Conservation (phyloP, 1,284 basidiomycete genomes). For the Boletus semigastroideus region DNA sequence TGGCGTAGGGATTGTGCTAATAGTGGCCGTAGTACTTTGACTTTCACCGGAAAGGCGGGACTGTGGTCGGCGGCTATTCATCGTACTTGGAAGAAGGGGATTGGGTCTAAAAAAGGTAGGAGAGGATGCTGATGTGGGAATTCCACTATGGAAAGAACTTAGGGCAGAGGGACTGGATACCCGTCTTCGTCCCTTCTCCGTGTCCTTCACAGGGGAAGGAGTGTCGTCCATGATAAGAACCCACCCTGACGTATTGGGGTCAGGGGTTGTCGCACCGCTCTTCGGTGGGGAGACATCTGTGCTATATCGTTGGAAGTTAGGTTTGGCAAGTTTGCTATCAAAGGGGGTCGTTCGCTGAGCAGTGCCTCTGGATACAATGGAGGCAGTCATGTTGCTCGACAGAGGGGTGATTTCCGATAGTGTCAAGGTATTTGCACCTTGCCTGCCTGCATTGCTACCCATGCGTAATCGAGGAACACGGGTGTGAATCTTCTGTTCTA, state of each 20-base stretch:
- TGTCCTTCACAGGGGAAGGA: constrained; percentile 62
- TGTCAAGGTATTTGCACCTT: constrained; percentile 39
- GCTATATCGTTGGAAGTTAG: constrained; percentile 32
- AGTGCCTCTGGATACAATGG: constrained; percentile 18
- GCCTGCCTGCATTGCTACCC: constrained; percentile 63
- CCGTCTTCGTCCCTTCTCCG: constrained; percentile 55
- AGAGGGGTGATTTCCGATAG: constrained; percentile 35
- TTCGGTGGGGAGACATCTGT: constrained; percentile 40
- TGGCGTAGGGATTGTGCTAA: constrained; percentile 65
- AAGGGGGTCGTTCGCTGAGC: constrained; percentile 19
- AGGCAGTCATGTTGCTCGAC: constrained; percentile 37
- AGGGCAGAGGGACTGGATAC: constrained; percentile 57
- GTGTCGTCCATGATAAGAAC: constrained; percentile 82
- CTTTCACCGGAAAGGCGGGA: constrained; percentile 66
- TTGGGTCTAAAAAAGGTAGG: constrained; percentile 36
- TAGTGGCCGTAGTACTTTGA: constrained; percentile 53
- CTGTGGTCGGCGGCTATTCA: constrained; percentile 56
- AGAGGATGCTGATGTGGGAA: constrained; percentile 40
- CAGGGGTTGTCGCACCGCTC: constrained; percentile 47
- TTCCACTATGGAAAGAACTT: constrained; percentile 39
- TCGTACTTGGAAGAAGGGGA: constrained; percentile 40
- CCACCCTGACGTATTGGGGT: constrained; percentile 70
- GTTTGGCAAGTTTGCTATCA: constrained; percentile 23
- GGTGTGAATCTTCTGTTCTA: constrained; percentile 83
- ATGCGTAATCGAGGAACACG: constrained; percentile 78